Conservation (phyloP, 768 basidiomycete genomes). For the Kwoniella sp. region DNA sequence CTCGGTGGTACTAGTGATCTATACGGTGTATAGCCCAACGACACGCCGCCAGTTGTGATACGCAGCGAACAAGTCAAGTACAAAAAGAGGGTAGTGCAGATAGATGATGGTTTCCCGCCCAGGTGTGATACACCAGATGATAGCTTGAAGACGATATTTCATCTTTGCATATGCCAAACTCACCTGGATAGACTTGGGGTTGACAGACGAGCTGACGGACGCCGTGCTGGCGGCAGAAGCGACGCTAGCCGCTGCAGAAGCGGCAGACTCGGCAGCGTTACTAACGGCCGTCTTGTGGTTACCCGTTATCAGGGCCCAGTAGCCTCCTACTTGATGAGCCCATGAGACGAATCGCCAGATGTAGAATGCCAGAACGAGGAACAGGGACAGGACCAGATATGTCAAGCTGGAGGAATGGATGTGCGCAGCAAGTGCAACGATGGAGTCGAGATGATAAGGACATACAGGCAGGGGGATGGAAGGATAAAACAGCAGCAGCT, state of each 20-base stretch:
- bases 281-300: slow-evolving; percentile 20
- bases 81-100: too few relatives aligned
- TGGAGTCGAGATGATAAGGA: not conserved
- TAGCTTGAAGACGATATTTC: not conserved
- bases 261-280: slow-evolving; percentile 26
- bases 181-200: slow-evolving; percentile 20
- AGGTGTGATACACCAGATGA: too few relatives aligned
- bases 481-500: slow-evolving; percentile 3
- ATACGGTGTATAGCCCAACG: too few relatives aligned
- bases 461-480: not conserved
- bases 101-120: too few relatives aligned
- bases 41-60: too few relatives aligned
- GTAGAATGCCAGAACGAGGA: slow-evolving; percentile 49
- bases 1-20: too few relatives aligned
- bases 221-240: slow-evolving; percentile 6
- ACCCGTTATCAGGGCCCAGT: slow-evolving; percentile 55
- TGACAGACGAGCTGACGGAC: slow-evolving; percentile 4
- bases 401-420: slow-evolving; percentile 36
- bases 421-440: not conserved
- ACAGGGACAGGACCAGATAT: slow-evolving; percentile 50
- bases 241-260: slow-evolving; percentile 18
- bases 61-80: too few relatives aligned
- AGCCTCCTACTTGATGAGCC: slow-evolving; percentile 52
- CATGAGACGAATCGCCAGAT: slow-evolving; percentile 53
- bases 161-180: too few relatives aligned